Percentiles rank a stretch among this genome's conserved stretches.
Evolutionary conservation across 331 rosid species (phyloP).

Genomic region (Erythrophleum ivorense): DNA sequence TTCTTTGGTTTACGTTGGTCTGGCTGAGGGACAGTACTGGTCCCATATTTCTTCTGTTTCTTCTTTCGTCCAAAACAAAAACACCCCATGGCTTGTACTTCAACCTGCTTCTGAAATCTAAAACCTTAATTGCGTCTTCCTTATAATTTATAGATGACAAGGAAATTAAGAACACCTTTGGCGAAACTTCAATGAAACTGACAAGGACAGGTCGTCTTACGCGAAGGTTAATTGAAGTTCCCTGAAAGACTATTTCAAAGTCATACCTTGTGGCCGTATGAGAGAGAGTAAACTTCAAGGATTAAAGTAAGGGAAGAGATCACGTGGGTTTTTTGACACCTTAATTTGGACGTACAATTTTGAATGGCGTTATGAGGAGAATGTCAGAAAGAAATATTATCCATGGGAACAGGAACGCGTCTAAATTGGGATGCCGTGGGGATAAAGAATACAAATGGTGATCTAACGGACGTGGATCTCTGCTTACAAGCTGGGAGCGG

Average conservation of each 20-base stretch:
- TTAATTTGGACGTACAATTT: not conserved
- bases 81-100: conserved; percentile 9
- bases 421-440: too few species aligned
- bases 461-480: too few species aligned
- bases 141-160: not conserved
- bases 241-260: not conserved
- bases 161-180: not conserved
- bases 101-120: not conserved
- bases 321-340: too few species aligned
- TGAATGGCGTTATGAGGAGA: too few species aligned
- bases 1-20: not conserved
- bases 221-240: not conserved
- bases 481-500: too few species aligned
- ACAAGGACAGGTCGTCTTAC: not conserved
- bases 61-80: not conserved
- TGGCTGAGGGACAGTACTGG: not conserved
- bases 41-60: not conserved
- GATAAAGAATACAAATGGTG: too few species aligned
- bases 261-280: not conserved
- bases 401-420: too few species aligned
- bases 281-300: not conserved
- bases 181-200: not conserved
- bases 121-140: not conserved
- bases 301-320: too few species aligned
- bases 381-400: too few species aligned